These are phyloP conservation scores for Plasmodium vivax DNA, from an alignment of 169 alveolate genomes.

Conservation along the genomic window DNA sequence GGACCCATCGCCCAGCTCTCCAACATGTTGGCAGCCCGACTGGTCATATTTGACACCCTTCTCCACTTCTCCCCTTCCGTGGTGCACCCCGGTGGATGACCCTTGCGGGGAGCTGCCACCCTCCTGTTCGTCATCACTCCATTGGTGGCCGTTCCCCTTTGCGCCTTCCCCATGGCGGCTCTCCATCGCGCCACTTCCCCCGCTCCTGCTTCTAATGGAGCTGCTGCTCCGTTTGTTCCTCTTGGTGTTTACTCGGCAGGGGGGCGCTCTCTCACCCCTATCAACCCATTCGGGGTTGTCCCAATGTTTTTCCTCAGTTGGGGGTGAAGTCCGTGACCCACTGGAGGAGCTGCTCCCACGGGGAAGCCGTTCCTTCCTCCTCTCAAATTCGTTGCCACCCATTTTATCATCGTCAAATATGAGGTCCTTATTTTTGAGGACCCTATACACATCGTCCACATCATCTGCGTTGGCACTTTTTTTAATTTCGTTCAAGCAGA, in stretches of 20 bases:
- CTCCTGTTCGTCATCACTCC: background rate
- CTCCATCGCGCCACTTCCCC: background rate
- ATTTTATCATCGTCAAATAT: background rate
- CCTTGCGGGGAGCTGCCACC: background rate
- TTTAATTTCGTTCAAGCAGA: conserved; percentile 40
- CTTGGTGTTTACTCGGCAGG: background rate
- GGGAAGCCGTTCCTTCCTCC: background rate
- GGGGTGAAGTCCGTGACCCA: background rate
- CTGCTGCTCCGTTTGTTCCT: conserved; percentile 5
- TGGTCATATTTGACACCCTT: background rate
- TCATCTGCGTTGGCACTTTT: background rate
- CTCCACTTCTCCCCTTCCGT: background rate
- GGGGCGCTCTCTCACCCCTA: background rate
- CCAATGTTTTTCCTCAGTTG: background rate
- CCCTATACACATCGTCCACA: conserved; percentile 1
- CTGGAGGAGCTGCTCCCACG: background rate
- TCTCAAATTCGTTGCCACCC: background rate
- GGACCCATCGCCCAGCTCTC: background rate
- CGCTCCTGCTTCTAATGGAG: background rate
- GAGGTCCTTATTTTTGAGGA: conserved; percentile 9
- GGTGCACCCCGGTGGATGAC: background rate
- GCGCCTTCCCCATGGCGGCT: background rate
- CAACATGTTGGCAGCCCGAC: background rate
- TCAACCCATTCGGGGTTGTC: background rate
- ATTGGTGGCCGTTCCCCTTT: background rate